Evolutionary conservation across 2,329 filamentous ascomycete species (phyloP).

Genomic region (Microcyclospora pomicola): DNA sequence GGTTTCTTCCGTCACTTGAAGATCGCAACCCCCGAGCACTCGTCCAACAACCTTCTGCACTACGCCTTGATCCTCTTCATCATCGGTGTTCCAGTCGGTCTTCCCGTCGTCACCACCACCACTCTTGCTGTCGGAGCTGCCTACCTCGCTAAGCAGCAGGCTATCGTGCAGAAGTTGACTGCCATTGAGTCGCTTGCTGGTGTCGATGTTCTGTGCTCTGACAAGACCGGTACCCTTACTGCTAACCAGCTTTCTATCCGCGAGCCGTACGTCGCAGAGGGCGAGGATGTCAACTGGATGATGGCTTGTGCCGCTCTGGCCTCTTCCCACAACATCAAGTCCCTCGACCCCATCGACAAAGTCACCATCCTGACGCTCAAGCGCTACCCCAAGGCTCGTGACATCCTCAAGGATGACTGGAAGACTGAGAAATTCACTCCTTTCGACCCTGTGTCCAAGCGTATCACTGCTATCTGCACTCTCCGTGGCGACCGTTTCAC

Average conservation of each 20-base stretch:
- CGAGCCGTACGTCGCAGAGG: conserved; percentile 63
- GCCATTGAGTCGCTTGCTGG: conserved; percentile 64
- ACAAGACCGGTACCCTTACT: conserved; percentile 68
- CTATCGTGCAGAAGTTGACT: conserved; percentile 67
- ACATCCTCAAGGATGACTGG: conserved; percentile 63
- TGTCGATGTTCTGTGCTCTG: conserved; percentile 67
- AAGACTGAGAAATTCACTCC: conserved; percentile 64
- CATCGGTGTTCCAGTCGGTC: conserved; percentile 67
- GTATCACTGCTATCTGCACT: conserved; percentile 56
- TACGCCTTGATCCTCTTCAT: conserved; percentile 60
- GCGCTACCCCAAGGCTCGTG: conserved; percentile 62
- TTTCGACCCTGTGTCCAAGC: conserved; percentile 69
- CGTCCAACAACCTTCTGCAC: conserved; percentile 51
- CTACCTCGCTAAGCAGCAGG: conserved; percentile 64
- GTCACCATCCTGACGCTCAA: conserved; percentile 64
- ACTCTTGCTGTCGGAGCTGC: conserved; percentile 65
- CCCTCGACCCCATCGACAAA: conserved; percentile 67
- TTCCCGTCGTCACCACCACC: conserved; percentile 65
- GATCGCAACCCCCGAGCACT: conserved; percentile 44
- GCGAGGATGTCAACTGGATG: conserved; percentile 71
- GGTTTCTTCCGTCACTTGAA: conserved; percentile 61
- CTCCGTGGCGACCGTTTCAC: conserved; percentile 57
- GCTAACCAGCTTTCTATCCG: conserved; percentile 64
- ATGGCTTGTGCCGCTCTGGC: conserved; percentile 67
- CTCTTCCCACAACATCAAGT: conserved; percentile 67